These are phyloP conservation scores for Quercus engelmannii DNA, from an alignment of 306 rosid genomes.

Conservation along the genomic window DNA sequence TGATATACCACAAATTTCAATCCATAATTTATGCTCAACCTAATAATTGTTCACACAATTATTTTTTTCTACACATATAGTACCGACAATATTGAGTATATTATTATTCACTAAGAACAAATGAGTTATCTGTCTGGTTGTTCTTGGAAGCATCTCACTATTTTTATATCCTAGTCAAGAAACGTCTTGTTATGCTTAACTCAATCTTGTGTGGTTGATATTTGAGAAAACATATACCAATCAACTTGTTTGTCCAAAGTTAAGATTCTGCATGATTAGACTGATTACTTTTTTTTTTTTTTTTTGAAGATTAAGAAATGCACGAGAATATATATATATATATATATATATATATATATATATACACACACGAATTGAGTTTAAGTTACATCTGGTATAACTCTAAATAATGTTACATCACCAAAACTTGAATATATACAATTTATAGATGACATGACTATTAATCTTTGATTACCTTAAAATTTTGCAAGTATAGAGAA, in stretches of 20 bases:
- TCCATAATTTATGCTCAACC: not conserved
- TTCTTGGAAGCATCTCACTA: not conserved
- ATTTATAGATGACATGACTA: no score
- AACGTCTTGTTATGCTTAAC: not conserved
- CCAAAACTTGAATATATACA: no score
- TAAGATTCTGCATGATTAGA: not conserved
- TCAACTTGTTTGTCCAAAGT: not conserved
- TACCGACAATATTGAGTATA: not conserved
- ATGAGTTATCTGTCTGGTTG: not conserved
- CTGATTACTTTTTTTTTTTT: no score
- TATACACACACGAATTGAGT: accelerated
- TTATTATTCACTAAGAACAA: not conserved
- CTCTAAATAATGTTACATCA: no score
- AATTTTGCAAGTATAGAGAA: no score
- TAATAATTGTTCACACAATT: not conserved
- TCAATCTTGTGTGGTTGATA: not conserved
- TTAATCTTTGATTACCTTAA: no score
- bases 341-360: no score
- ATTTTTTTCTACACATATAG: not conserved
- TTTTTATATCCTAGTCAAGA: not conserved
- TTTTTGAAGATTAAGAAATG: no score
- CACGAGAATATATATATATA: no score
- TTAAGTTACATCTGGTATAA: no score
- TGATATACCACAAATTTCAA: no score
- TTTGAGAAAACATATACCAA: not conserved